Conservation (phyloP, 179 eudicot species). For the Gypsophila paniculata region DNA sequence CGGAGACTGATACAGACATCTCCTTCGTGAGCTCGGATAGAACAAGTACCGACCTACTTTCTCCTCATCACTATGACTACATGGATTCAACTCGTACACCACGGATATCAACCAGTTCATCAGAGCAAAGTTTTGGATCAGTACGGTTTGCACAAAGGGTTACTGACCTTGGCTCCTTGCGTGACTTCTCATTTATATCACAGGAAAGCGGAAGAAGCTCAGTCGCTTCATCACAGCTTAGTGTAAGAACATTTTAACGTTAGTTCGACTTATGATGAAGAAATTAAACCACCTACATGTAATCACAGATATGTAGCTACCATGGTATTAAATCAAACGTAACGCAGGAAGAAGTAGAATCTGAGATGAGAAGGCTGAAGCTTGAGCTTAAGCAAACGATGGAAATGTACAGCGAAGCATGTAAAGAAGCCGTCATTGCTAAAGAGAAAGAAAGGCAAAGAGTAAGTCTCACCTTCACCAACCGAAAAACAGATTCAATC, state of each 20-base stretch:
- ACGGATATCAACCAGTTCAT: constrained; percentile 51
- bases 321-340: constrained; percentile 16
- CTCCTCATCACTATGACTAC: constrained; percentile 51
- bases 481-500: not conserved
- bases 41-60: constrained; percentile 53
- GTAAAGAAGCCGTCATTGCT: constrained; percentile 83
- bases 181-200: constrained; percentile 34
- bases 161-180: constrained; percentile 20
- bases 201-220: constrained; percentile 42
- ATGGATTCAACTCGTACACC: constrained; percentile 44
- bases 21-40: constrained; percentile 78
- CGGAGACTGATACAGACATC: constrained; percentile 62
- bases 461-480: constrained; percentile 17
- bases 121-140: constrained; percentile 59
- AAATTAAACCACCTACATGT: not conserved
- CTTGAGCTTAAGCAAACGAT: constrained; percentile 81
- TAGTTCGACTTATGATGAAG: not conserved
- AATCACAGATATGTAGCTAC: not conserved
- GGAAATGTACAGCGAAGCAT: constrained; percentile 84
- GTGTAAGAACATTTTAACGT: constrained; percentile 30
- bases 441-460: constrained; percentile 37
- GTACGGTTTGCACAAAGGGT: constrained; percentile 22
- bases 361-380: constrained; percentile 81
- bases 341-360: constrained; percentile 64
- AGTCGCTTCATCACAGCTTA: constrained; percentile 28